These are phyloP conservation scores for Xylaria polymorpha DNA, from an alignment of 2,329 filamentous ascomycete species.

Conservation along the genomic window DNA sequence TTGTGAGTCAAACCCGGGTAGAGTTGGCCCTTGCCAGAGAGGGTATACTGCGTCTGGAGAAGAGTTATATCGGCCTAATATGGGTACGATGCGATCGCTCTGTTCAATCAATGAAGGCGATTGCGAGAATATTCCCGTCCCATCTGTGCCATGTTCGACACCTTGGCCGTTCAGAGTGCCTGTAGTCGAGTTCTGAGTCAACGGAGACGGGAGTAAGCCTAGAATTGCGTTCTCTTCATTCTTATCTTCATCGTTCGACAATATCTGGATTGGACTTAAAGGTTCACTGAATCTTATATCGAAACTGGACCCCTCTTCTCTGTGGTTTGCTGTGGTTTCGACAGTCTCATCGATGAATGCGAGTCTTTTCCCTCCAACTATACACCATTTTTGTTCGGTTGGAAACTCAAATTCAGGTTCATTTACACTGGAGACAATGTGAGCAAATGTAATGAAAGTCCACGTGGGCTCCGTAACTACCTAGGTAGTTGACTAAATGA, in stretches of 20 bases:
- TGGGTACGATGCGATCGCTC: not conserved
- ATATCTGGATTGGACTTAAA: not conserved
- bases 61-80: conserved; percentile 8
- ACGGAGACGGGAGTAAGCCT: not conserved
- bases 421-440: not conserved
- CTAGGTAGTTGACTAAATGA: not conserved
- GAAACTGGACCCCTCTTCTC: not conserved
- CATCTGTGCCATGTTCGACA: not conserved
- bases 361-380: not conserved
- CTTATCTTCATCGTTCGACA: not conserved
- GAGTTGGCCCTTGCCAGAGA: not conserved
- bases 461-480: not conserved
- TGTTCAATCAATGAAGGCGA: not conserved
- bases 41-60: not conserved
- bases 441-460: not conserved
- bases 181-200: not conserved
- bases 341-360: conserved; percentile 21
- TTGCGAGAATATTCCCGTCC: not conserved
- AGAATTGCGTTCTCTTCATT: not conserved
- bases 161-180: not conserved
- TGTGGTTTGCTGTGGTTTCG: conserved; percentile 10
- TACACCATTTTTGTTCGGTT: conserved; percentile 9
- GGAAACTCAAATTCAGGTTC: conserved; percentile 9
- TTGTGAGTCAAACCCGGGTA: conserved; percentile 1
- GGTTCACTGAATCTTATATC: not conserved